Base-by-base conservation (phyloP, 2,329 filamentous ascomycete genomes). In the Monilinia vaccinii-corymbosi region DNA sequence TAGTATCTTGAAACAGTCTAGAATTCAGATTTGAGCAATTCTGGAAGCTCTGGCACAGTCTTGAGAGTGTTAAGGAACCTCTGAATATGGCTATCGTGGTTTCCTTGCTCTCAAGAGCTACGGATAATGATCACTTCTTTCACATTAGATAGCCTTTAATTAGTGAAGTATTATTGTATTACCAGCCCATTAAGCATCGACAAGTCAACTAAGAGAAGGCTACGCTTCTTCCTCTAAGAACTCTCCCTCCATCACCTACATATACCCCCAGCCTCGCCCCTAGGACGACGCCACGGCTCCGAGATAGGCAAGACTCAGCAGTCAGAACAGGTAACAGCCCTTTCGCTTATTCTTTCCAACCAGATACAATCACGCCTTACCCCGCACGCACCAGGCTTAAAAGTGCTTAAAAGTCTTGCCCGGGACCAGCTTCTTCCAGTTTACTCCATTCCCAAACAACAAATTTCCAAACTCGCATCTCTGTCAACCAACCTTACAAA, bases 91-190 rank as follows among this genome's bases (percentile, higher is more conserved):
- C 11, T 4, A 13, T 2, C n/a, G 2, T 5, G 1, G 7, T n/a
- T 3, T n/a, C 6, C 2, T 3, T 9, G 0, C 1, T 6, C 0
- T 3, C n/a, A 14, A 21, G 25, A 8, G 28, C 14, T 3, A 9
- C 23, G 16, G 2, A 6, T 16, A 18, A 4, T 28, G 14, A 23
- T 46, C 10, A 31, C 6, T 21, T 16, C 23, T 31, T 21, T 0
- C 3, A 42, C 23, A 13, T 9, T 6, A 10, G 25, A 1, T 14
- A 10, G 50, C 14, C 16, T 31, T 21, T 21, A 6, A 50, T 3
- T 4, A 1, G 13, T 16, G 31, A 6, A 6, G 2, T 21, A n/a
- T 31, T 6, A 21, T 31, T 1, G 2, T 2, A 40, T 14, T 21
- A 6, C 10, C 2, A 31, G 3, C 42, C 7, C 14, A 6, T 31